Evolutionary conservation across 192 early-diverging fungal genomes (phyloP).

Genomic region (Mortierella antarctica): DNA sequence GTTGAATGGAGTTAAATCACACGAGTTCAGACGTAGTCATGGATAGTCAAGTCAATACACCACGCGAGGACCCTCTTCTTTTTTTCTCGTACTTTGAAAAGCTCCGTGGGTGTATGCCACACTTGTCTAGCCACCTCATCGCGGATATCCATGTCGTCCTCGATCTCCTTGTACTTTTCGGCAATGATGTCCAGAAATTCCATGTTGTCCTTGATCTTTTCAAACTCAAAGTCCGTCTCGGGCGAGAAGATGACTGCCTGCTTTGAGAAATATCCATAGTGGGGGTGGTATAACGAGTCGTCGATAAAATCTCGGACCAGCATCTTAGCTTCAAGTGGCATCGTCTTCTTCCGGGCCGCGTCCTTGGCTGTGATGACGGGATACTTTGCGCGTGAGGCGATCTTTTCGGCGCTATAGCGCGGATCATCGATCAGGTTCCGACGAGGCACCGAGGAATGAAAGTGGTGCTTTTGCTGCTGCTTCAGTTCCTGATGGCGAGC

Average conservation of each 20-base stretch:
- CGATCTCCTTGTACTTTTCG: slow-evolving; percentile 82
- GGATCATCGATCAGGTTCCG: slow-evolving; percentile 38
- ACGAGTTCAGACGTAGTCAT: background rate
- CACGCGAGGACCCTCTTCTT: background rate
- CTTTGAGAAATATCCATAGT: slow-evolving; percentile 98
- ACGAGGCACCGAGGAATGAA: slow-evolving; percentile 33
- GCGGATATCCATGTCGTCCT: slow-evolving; percentile 78
- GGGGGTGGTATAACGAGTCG: slow-evolving; percentile 94
- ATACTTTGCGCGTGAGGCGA: slow-evolving; percentile 55
- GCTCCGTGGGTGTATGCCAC: slow-evolving; percentile 98
- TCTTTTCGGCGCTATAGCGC: slow-evolving; percentile 40
- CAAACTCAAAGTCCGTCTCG: slow-evolving; percentile 71
- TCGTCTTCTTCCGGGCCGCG: slow-evolving; percentile 37
- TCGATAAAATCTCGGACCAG: slow-evolving; percentile 92
- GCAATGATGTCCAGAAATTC: slow-evolving; percentile 80
- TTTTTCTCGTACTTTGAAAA: slow-evolving; percentile 76
- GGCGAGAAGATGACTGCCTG: slow-evolving; percentile 87
- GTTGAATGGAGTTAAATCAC: slow-evolving; percentile 1
- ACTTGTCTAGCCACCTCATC: slow-evolving; percentile 87
- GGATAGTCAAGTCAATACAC: background rate
- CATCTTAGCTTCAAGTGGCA: slow-evolving; percentile 74
- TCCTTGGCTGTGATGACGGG: slow-evolving; percentile 64
- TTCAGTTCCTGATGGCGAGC: background rate
- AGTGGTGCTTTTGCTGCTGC: background rate
- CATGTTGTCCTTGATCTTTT: slow-evolving; percentile 71